phyloP scores from a whole-genome alignment of 306 rosid genomes.

The Oxytropis ochrocephala region DNA sequence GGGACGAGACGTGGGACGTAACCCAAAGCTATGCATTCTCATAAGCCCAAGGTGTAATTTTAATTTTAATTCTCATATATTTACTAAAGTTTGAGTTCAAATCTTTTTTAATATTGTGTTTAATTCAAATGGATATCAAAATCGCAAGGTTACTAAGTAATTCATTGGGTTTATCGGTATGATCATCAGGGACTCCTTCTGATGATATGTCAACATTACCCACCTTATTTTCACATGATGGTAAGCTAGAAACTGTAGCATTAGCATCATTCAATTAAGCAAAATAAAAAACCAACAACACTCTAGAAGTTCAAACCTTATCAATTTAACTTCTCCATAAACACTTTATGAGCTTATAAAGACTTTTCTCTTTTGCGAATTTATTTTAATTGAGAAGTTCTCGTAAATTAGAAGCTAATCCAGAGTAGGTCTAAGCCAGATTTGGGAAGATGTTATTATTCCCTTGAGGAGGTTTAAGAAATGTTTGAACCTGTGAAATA shows the following conservation, averaged over 20 bases:
- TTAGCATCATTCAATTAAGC: no score
- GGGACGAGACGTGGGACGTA: no score
- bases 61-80: no score
- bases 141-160: constrained; percentile 36
- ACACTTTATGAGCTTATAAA: neutral
- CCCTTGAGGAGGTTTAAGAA: no score
- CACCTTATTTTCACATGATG: constrained; percentile 41
- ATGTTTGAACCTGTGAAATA: neutral
- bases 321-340: neutral
- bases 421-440: neutral
- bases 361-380: neutral
- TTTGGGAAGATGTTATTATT: neutral
- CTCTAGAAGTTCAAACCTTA: no score
- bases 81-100: no score
- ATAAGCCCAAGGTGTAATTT: no score
- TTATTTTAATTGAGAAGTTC: neutral
- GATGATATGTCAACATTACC: constrained; percentile 35
- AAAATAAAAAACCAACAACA: no score
- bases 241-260: constrained; percentile 27
- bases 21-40: no score
- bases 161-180: constrained; percentile 36
- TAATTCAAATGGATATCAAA: no score
- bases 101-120: no score
- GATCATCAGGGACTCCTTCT: constrained; percentile 42
- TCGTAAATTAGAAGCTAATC: neutral